A percentile compares a stretch with the other conserved stretches of the same genome.
phyloP scores from a whole-genome alignment of 2,329 filamentous ascomycete species.

The Anisogramma anomala region DNA sequence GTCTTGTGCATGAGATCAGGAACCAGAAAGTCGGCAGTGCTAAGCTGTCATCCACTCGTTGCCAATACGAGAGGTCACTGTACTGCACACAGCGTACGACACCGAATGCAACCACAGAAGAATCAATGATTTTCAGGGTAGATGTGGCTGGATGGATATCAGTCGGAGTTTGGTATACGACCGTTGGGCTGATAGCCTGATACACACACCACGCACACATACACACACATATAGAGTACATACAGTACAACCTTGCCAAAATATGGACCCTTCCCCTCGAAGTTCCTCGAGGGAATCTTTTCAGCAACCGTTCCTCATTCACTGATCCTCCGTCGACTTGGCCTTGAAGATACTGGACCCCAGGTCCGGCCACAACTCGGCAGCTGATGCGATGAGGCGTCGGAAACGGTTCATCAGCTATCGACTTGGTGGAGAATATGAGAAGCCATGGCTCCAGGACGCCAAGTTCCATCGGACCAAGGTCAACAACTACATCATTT shows the following conservation, averaged over 20 bases:
- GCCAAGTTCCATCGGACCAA: constrained; percentile 23
- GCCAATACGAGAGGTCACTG: neutral
- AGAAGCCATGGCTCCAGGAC: constrained; percentile 29
- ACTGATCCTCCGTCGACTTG: no score
- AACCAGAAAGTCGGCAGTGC: neutral
- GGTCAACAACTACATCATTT: constrained; percentile 27
- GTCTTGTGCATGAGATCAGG: no score
- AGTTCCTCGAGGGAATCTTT: no score
- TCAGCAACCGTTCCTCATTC: neutral
- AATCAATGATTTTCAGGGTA: neutral
- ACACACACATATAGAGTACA: no score
- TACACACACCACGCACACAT: no score
- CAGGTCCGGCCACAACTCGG: constrained; percentile 5
- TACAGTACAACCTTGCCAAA: no score
- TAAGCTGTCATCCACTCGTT: neutral
- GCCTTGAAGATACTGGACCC: constrained; percentile 1
- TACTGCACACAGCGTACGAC: no score
- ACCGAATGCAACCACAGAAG: neutral
- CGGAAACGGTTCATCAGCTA: constrained; percentile 23
- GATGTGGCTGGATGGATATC: neutral
- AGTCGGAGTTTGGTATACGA: neutral
- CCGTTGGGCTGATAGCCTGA: no score
- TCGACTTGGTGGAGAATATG: constrained; percentile 24
- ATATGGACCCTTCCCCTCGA: no score
- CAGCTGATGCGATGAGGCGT: constrained; percentile 5